Evolutionary conservation across 495 filamentous ascomycete genomes (phyloP), one percentile per base, ranked within the genome.

Genomic region (Trichoderma orchidacearum): DNA sequence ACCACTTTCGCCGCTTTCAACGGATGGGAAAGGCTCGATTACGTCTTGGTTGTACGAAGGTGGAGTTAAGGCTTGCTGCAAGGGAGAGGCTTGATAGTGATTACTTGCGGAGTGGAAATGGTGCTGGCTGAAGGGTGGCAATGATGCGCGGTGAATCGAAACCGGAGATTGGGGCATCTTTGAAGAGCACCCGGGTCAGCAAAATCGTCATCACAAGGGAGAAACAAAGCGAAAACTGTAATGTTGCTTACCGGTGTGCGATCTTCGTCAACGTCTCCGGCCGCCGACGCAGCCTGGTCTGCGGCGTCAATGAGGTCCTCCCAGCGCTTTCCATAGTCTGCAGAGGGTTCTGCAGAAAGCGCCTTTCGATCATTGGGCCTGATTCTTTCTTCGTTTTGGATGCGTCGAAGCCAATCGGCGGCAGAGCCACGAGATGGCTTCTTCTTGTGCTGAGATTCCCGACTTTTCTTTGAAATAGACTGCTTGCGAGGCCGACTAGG

Each of bases 261-360:
- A 60, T 92, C 87, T 61, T 84, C 81, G 62, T 92, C 88, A 61
- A 93, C 89, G 70, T 93, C 90, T 75, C 95, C 90, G 6, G 89
- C 95, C 9, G 89, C 89, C 32, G 88, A 94, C 15, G 90, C 85
- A 23, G 88, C 88, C 29, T 48, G 25, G 25, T 50, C 54, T 8
- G 69, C 69, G 9, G 90, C 90, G 69, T 95, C 90, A 56, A 96
- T 90, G 59, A 96, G 70, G 68, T 96, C 90, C 69, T 95, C 89
- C 90, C 90, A 96, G 63, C 90, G 78, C 73, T 90, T 92, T 36
- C 89, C 88, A 68, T 84, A 87, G 45, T 85, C 80, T 59, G 79
- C 82, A 30, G 83, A 77, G 15, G 90, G 89, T 67, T 95, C 90
- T 25, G 88, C 87, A 3, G 89, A 94, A 58, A 84, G 80, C 23